Evolutionary conservation across 2,329 filamentous ascomycete genomes (phyloP).

Genomic region (Dryadomyces sulphureus): DNA sequence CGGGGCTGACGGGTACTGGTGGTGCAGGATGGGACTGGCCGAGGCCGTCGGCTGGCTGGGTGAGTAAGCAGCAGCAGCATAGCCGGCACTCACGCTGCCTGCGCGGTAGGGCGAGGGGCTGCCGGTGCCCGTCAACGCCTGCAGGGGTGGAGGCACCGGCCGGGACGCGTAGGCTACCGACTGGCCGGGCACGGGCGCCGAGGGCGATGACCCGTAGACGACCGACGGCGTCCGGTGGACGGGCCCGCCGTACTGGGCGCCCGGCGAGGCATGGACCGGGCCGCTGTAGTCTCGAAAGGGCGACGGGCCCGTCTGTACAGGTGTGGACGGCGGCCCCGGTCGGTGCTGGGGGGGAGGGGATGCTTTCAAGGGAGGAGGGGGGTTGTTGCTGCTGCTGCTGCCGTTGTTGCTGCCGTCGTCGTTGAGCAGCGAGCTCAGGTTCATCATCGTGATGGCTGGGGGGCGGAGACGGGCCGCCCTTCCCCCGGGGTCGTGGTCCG

Average conservation of each 20-base stretch:
- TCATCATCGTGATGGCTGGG: slow-evolving; percentile 24
- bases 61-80: slow-evolving; percentile 40
- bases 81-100: slow-evolving; percentile 19
- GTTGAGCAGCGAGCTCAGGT: slow-evolving; percentile 37
- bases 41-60: slow-evolving; percentile 23
- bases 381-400: slow-evolving; percentile 3
- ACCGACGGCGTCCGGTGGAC: slow-evolving; percentile 15
- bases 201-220: slow-evolving; percentile 22
- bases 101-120: slow-evolving; percentile 35
- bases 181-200: slow-evolving; percentile 17
- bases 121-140: slow-evolving; percentile 18
- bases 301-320: slow-evolving; percentile 27
- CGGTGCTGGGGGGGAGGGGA: slow-evolving; percentile 1
- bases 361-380: slow-evolving; percentile 10
- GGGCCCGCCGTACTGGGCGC: slow-evolving; percentile 26
- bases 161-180: slow-evolving; percentile 25
- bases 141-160: slow-evolving; percentile 29
- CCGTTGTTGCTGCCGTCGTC: slow-evolving; percentile 24
- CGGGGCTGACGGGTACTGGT: slow-evolving; percentile 26
- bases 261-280: slow-evolving; percentile 32
- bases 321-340: slow-evolving; percentile 16
- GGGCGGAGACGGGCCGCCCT: background rate
- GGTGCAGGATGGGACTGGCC: slow-evolving; percentile 29
- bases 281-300: slow-evolving; percentile 36
- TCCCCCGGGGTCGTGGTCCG: background rate